Percentiles rank a stretch among this genome's conserved stretches.
Conservation (phyloP, 495 filamentous ascomycete species). For the Penicillium arizonense region DNA sequence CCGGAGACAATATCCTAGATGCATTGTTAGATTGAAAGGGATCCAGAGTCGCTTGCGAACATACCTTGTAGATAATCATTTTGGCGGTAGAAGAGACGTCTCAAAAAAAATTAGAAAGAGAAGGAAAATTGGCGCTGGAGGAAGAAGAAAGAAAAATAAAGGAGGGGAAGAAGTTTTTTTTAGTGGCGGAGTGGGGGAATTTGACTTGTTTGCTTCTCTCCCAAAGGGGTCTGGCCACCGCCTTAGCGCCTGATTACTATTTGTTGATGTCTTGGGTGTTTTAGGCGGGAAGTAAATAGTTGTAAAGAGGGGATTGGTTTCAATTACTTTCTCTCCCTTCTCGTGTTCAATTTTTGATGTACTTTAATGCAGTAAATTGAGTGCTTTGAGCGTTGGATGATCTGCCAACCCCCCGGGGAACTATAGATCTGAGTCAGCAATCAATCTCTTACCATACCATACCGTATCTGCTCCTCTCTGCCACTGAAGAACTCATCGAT, state of each 20-base stretch:
- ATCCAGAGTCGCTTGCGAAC: slow-evolving; percentile 16
- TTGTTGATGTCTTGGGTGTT: no score
- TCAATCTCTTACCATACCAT: not conserved
- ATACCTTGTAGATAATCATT: slow-evolving; percentile 91
- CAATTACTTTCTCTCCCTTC: no score
- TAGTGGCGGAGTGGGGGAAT: slow-evolving; percentile 35
- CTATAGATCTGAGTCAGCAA: slow-evolving; percentile 3
- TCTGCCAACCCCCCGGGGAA: not conserved
- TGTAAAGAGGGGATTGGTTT: no score
- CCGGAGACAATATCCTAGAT: slow-evolving; percentile 80
- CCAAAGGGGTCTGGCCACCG: slow-evolving; percentile 11
- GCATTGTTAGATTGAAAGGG: slow-evolving; percentile 5
- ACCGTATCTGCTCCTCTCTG: not conserved
- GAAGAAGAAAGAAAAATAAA: slow-evolving; percentile 36
- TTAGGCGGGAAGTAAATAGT: no score
- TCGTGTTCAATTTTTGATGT: not conserved
- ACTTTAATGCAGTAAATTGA: no score
- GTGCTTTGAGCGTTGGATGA: no score
- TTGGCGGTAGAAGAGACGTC: slow-evolving; percentile 39
- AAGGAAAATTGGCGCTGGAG: slow-evolving; percentile 21
- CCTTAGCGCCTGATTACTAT: not conserved
- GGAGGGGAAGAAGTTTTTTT: slow-evolving; percentile 40
- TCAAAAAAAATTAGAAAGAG: slow-evolving; percentile 15
- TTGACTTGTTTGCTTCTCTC: slow-evolving; percentile 25
- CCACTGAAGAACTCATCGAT: not conserved